These are phyloP conservation scores for Raddia distichophylla DNA, from an alignment of 176 grass and related monocot genomes.

Conservation along the genomic window DNA sequence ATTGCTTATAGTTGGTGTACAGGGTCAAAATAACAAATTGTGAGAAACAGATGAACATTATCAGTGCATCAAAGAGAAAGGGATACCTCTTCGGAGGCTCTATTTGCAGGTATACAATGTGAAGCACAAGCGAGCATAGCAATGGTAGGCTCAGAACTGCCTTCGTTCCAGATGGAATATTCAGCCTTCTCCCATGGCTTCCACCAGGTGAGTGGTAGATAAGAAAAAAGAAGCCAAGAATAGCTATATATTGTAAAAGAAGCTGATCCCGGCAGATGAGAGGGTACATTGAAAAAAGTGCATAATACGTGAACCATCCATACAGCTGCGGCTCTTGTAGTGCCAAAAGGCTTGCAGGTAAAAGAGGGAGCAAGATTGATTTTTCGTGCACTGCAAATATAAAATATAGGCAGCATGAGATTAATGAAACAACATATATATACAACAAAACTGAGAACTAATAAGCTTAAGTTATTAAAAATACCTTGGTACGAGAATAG, in stretches of 20 bases:
- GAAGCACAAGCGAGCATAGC: slow-evolving; percentile 53
- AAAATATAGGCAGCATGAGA: slow-evolving; percentile 20
- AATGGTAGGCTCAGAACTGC: slow-evolving; percentile 56
- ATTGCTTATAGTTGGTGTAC: slow-evolving; percentile 88
- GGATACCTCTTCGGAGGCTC: slow-evolving; percentile 82
- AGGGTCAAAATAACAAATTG: slow-evolving; percentile 72
- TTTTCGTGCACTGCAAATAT: slow-evolving; percentile 90
- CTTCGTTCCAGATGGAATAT: slow-evolving; percentile 43
- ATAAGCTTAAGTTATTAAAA: slow-evolving; percentile 22
- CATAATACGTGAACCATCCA: slow-evolving; percentile 78
- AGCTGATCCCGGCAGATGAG: slow-evolving; percentile 77
- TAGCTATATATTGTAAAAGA: slow-evolving; percentile 75
- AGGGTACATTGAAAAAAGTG: slow-evolving; percentile 86
- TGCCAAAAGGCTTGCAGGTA: slow-evolving; percentile 85
- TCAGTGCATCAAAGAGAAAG: slow-evolving; percentile 84
- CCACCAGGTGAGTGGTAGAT: slow-evolving; percentile 68
- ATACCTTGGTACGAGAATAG: slow-evolving; percentile 95
- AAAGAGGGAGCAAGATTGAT: slow-evolving; percentile 95
- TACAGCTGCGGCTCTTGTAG: slow-evolving; percentile 74
- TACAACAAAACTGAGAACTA: background rate
- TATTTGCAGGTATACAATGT: slow-evolving; percentile 65
- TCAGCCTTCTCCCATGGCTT: slow-evolving; percentile 25
- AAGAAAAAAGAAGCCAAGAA: slow-evolving; percentile 72
- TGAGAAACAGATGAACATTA: slow-evolving; percentile 85
- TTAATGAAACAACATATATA: slow-evolving; percentile 9